A percentile compares a stretch with the other conserved stretches of the same genome.
Conservation (phyloP, 306 rosid genomes). For the Datisca glomerata region DNA sequence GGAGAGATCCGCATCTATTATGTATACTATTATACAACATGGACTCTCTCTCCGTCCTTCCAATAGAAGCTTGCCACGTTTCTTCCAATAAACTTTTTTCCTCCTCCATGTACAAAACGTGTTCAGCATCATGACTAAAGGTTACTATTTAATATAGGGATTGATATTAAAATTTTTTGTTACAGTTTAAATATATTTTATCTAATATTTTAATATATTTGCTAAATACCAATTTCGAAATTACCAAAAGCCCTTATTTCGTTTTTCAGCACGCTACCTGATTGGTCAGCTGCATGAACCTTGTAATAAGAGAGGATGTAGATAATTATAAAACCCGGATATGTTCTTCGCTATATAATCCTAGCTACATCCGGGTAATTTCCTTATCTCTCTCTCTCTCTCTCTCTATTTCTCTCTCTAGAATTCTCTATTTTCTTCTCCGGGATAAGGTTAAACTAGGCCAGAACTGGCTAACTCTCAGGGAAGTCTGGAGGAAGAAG, state of each 20-base stretch:
- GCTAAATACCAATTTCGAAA: too few species aligned
- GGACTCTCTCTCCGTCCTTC: neutral
- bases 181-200: too few species aligned
- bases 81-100: too few species aligned
- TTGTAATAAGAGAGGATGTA: neutral
- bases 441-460: neutral
- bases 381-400: neutral
- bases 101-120: too few species aligned
- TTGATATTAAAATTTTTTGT: too few species aligned
- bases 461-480: slow-evolving; percentile 89
- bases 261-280: neutral
- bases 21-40: too few species aligned
- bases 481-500: slow-evolving; percentile 35
- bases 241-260: neutral
- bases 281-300: slow-evolving; percentile 1
- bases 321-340: neutral
- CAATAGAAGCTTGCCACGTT: slow-evolving; percentile 9
- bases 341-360: slow-evolving; percentile 3
- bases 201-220: too few species aligned
- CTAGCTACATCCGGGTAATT: neutral
- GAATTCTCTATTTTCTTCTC: neutral
- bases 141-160: too few species aligned
- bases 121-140: too few species aligned
- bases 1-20: slow-evolving; percentile 1
- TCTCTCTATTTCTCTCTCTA: neutral